Conservation (phyloP, 768 basidiomycete genomes). For the Naganishia vaughanmartiniae region DNA sequence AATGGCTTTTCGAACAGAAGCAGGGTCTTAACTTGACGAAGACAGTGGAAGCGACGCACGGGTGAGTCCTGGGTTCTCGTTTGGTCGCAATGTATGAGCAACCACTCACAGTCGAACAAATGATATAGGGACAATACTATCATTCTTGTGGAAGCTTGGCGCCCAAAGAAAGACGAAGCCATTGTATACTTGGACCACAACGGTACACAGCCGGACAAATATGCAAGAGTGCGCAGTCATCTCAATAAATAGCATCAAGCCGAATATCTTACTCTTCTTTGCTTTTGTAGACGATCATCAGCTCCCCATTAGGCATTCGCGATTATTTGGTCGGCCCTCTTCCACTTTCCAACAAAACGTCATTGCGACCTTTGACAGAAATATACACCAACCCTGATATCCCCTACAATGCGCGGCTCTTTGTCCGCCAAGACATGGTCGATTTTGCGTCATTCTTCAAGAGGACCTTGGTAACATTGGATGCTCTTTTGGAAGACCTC, state of each 20-base stretch:
- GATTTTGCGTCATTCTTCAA: constrained; percentile 30
- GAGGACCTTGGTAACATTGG: constrained; percentile 23
- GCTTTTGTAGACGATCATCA: constrained; percentile 54
- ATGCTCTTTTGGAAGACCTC: constrained; percentile 54
- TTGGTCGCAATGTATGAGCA: not conserved
- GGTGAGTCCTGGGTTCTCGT: constrained; percentile 21
- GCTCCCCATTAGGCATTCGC: constrained; percentile 55
- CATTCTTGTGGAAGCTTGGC: constrained; percentile 58
- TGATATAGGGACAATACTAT: constrained; percentile 57
- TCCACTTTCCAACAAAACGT: constrained; percentile 55
- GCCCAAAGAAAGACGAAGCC: constrained; percentile 58
- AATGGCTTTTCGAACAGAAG: constrained; percentile 57
- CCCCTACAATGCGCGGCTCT: constrained; percentile 58
- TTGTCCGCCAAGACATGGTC: constrained; percentile 45
- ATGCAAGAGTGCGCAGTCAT: constrained; percentile 51
- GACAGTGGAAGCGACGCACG: constrained; percentile 45
- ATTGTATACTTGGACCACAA: constrained; percentile 57
- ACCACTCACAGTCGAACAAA: not conserved
- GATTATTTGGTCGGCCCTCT: constrained; percentile 65
- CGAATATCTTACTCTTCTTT: not conserved
- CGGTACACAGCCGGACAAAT: constrained; percentile 51
- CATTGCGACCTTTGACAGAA: constrained; percentile 56
- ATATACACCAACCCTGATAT: constrained; percentile 60
- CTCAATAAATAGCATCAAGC: not conserved
- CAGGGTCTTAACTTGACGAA: constrained; percentile 59